Evolutionary conservation across 306 rosid genomes (phyloP).

Genomic region (barrel medic (Medicago truncatula)): MtrunA17r5.0-ANR NC_053046.1:4065001-4065500

Average conservation of each 20-base stretch:
- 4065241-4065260: conserved; percentile 20
- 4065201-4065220: neutral
- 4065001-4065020: conserved; percentile 17
- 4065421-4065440: conserved; percentile 10
- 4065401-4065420: neutral
- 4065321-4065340: conserved; percentile 14
- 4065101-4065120: conserved; percentile 29
- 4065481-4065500: no score
- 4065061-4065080: conserved; percentile 35
- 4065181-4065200: neutral
- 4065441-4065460: conserved; percentile 4
- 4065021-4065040: neutral
- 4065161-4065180: conserved; percentile 20
- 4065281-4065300: conserved; percentile 25
- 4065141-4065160: conserved; percentile 29
- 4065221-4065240: neutral
- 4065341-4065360: conserved; percentile 36
- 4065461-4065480: neutral
- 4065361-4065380: conserved; percentile 15
- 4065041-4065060: neutral
- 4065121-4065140: conserved; percentile 31
- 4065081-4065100: conserved; percentile 50
- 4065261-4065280: conserved; percentile 1
- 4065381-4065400: neutral
- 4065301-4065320: neutral